Conservation (phyloP, 2,329 filamentous ascomycete genomes). For the Cladosporium sp. region DNA sequence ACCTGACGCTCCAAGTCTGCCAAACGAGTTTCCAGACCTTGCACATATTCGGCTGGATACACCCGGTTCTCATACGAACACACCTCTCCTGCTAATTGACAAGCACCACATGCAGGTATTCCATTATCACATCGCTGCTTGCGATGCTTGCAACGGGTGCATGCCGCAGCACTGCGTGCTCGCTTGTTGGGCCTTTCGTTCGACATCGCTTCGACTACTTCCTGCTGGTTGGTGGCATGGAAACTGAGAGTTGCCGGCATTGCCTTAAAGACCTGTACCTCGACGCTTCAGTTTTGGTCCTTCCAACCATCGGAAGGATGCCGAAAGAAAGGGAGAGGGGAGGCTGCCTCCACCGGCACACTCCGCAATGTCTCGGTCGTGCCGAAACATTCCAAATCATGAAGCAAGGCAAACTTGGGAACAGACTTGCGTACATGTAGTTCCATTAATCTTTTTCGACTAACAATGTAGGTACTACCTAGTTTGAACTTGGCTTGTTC, state of each 20-base stretch:
- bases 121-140: slow-evolving; percentile 4
- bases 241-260: not conserved
- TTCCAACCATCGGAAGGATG: not conserved
- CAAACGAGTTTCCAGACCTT: not conserved
- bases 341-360: not conserved
- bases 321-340: not conserved
- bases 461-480: not conserved
- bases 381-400: not conserved
- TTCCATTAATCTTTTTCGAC: not conserved
- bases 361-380: not conserved
- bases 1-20: not conserved
- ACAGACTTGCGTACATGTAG: too few species aligned
- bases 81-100: not conserved
- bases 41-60: not conserved
- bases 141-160: slow-evolving; percentile 1
- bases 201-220: not conserved
- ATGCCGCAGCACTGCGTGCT: not conserved
- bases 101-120: not conserved
- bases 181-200: not conserved
- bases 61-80: not conserved
- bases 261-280: too few species aligned
- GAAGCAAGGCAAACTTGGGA: not conserved
- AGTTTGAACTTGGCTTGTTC: too few species aligned
- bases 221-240: not conserved
- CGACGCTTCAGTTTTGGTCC: not conserved